Evolutionary conservation across 2,329 filamentous ascomycete species (phyloP).

Genomic region (Grosmannia clavigera): DNA sequence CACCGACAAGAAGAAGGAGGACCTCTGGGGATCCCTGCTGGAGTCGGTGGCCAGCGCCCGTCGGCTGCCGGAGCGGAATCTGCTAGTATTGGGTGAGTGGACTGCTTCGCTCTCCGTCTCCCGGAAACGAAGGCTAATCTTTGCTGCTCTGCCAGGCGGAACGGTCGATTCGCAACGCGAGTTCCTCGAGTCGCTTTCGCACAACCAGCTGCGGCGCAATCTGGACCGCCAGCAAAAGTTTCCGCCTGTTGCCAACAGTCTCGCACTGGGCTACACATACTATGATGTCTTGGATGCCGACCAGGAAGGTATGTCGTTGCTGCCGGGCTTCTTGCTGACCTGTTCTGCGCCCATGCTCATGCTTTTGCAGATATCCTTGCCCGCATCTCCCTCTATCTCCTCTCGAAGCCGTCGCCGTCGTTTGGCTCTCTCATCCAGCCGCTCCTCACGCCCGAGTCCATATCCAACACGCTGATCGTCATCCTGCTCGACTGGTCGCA

Average conservation of each 20-base stretch:
- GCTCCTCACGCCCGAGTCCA: slow-evolving; percentile 69
- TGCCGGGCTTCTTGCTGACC: neutral
- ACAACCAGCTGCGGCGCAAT: slow-evolving; percentile 38
- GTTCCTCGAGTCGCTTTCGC: slow-evolving; percentile 54
- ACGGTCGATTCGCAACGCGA: slow-evolving; percentile 73
- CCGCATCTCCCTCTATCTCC: slow-evolving; percentile 76
- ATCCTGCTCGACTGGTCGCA: slow-evolving; percentile 93
- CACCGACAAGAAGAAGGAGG: slow-evolving; percentile 60
- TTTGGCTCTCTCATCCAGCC: slow-evolving; percentile 76
- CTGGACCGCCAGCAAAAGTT: slow-evolving; percentile 46
- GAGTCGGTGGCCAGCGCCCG: slow-evolving; percentile 84
- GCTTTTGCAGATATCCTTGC: slow-evolving; percentile 61
- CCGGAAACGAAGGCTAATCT: slow-evolving; percentile 3
- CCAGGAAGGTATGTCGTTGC: slow-evolving; percentile 66
- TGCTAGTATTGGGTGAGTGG: slow-evolving; percentile 65
- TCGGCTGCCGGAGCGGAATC: slow-evolving; percentile 80
- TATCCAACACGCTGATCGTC: slow-evolving; percentile 77
- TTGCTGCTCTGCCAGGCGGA: slow-evolving; percentile 43
- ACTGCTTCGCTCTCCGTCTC: neutral
- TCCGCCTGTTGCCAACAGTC: slow-evolving; percentile 79
- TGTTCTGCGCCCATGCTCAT: neutral
- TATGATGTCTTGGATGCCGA: slow-evolving; percentile 89
- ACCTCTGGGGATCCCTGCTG: slow-evolving; percentile 90
- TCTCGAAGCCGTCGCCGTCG: slow-evolving; percentile 71
- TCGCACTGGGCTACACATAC: slow-evolving; percentile 88